Percentiles rank a stretch among this genome's conserved stretches.
These are phyloP conservation scores for Diaporthe sp. DNA, from an alignment of 2,329 filamentous ascomycete genomes.

Conservation along the genomic window DNA sequence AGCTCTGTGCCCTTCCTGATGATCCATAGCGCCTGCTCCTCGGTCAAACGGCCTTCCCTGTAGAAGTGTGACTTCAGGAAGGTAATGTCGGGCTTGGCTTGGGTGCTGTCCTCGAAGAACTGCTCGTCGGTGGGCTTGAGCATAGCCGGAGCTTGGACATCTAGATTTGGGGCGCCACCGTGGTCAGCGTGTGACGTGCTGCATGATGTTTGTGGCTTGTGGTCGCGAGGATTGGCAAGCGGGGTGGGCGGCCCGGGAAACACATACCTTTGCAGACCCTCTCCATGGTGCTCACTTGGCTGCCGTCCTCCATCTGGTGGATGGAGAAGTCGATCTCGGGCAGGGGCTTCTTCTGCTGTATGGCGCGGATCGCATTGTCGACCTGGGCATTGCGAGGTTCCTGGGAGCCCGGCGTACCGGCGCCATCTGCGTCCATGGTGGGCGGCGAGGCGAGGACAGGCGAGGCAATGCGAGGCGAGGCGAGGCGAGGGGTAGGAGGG, in stretches of 20 bases:
- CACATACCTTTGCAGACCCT: constrained; percentile 95
- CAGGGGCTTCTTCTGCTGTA: constrained; percentile 93
- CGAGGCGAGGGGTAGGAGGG: constrained; percentile 22
- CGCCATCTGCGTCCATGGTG: constrained; percentile 66
- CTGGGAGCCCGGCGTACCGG: constrained; percentile 54
- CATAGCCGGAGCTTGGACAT: constrained; percentile 97
- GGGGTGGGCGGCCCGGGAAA: constrained; percentile 35
- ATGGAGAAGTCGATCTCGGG: constrained; percentile 99
- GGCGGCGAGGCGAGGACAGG: constrained; percentile 37
- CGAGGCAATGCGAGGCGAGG: constrained; percentile 22
- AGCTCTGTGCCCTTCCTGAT: constrained; percentile 90
- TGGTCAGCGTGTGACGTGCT: constrained; percentile 32
- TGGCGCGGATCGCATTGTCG: constrained; percentile 92
- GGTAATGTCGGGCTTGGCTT: constrained; percentile 88
- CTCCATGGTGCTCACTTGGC: constrained; percentile 94
- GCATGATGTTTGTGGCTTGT: constrained; percentile 22
- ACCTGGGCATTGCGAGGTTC: constrained; percentile 73
- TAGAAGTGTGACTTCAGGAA: constrained; percentile 99
- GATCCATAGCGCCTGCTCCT: constrained; percentile 98
- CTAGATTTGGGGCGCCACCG: constrained; percentile 60
- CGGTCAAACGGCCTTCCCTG: constrained; percentile 94
- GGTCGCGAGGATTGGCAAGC: constrained; percentile 42
- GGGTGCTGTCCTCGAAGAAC: constrained; percentile 91
- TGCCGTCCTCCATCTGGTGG: constrained; percentile 98
- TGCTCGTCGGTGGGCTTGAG: constrained; percentile 92